phyloP scores from a whole-genome alignment of 1,139 yeast species.

The Candida glucosophila region DNA sequence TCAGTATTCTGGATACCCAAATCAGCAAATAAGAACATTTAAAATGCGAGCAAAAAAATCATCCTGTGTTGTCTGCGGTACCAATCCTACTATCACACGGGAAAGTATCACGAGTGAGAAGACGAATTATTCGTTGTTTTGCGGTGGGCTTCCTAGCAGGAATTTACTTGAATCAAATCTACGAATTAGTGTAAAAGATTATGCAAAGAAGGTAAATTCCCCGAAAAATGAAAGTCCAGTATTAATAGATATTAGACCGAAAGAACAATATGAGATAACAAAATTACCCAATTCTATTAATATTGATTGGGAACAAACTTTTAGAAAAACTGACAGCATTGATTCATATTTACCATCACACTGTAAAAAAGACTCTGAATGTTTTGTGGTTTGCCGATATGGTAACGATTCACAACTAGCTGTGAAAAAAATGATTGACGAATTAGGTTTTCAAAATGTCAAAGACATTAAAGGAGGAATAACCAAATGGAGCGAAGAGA shows the following conservation, averaged over 20 bases:
- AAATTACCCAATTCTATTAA: conserved; percentile 53
- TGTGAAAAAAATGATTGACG: conserved; percentile 43
- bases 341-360: conserved; percentile 12
- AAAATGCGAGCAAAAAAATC: conserved; percentile 67
- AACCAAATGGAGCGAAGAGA: conserved; percentile 53
- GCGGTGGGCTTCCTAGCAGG: conserved; percentile 55
- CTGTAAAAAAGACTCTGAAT: conserved; percentile 11
- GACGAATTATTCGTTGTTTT: conserved; percentile 62
- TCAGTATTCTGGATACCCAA: conserved; percentile 66
- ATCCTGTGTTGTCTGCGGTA: conserved; percentile 62
- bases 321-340: conserved; percentile 23
- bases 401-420: conserved; percentile 93
- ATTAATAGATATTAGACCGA: conserved; percentile 75
- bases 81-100: conserved; percentile 36
- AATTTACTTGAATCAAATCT: conserved; percentile 30
- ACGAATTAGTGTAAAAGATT: conserved; percentile 45
- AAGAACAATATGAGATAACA: conserved; percentile 65
- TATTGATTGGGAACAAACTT: conserved; percentile 48
- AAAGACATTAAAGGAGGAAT: conserved; percentile 77
- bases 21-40: conserved; percentile 62
- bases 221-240: conserved; percentile 9
- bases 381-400: conserved; percentile 63
- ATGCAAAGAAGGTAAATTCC: conserved; percentile 7
- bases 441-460: conserved; percentile 40
- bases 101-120: conserved; percentile 35